These are phyloP conservation scores for Acaromyces ingoldii DNA, from an alignment of 1,284 basidiomycete genomes.

Conservation along the genomic window DNA sequence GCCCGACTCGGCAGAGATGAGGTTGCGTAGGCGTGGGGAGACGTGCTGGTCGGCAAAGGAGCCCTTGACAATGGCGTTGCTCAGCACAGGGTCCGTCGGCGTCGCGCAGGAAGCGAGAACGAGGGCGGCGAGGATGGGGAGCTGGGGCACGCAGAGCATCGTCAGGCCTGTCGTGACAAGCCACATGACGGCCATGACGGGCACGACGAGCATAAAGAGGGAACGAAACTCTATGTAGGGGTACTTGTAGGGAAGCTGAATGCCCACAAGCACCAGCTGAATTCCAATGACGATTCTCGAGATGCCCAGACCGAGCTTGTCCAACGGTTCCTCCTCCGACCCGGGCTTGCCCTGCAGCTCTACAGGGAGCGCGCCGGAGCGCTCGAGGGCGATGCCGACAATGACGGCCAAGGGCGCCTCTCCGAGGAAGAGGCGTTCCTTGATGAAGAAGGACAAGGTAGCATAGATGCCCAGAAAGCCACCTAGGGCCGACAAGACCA, in stretches of 20 bases:
- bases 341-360: constrained; percentile 6
- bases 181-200: constrained; percentile 42
- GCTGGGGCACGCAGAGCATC: constrained; percentile 22
- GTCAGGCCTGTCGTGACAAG: constrained; percentile 29
- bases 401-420: constrained; percentile 40
- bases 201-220: constrained; percentile 24
- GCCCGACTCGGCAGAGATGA: constrained; percentile 44
- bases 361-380: constrained; percentile 19
- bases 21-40: constrained; percentile 33
- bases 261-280: constrained; percentile 32
- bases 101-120: constrained; percentile 30
- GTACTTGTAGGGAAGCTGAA: constrained; percentile 41
- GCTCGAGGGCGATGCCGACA: constrained; percentile 30
- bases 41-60: constrained; percentile 44
- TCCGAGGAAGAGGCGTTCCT: constrained; percentile 35
- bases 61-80: constrained; percentile 41
- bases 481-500: not conserved
- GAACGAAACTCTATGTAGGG: constrained; percentile 25
- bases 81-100: constrained; percentile 36
- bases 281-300: constrained; percentile 37
- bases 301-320: constrained; percentile 27
- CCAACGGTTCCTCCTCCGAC: constrained; percentile 4
- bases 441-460: constrained; percentile 34
- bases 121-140: constrained; percentile 31
- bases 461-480: constrained; percentile 17